A percentile compares a stretch with the other conserved stretches of the same genome.
phyloP scores from a whole-genome alignment of 164 flowering plant genomes.

The Saururus chinensis region DNA sequence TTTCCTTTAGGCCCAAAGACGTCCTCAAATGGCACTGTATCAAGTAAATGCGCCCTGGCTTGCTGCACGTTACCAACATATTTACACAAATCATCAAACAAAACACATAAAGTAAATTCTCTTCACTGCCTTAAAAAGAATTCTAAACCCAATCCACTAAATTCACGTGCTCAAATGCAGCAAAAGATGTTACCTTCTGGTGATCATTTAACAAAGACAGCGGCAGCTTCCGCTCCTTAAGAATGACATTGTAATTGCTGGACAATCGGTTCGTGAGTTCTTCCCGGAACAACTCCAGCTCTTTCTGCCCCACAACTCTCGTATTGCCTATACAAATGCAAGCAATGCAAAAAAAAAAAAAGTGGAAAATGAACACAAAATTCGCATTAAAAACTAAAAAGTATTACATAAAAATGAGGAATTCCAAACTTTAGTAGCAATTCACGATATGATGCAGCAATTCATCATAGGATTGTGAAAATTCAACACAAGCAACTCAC shows the following conservation, averaged over 20 bases:
- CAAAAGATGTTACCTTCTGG: conserved; percentile 46
- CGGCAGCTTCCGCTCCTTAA: conserved; percentile 82
- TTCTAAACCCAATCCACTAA: background rate
- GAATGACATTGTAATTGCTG: conserved; percentile 72
- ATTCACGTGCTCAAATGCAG: background rate
- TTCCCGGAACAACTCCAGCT: conserved; percentile 77
- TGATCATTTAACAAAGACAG: conserved; percentile 79
- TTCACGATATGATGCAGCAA: too few relatives aligned
- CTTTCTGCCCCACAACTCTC: conserved; percentile 71
- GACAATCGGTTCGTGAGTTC: conserved; percentile 66
- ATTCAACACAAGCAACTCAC: too few relatives aligned
- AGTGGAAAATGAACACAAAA: too few relatives aligned
- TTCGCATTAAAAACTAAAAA: too few relatives aligned
- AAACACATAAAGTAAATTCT: background rate
- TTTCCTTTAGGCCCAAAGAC: conserved; percentile 92
- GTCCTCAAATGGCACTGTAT: conserved; percentile 72
- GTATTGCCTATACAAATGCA: conserved; percentile 51
- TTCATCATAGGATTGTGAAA: too few relatives aligned
- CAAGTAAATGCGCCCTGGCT: conserved; percentile 83
- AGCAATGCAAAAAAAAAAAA: background rate
- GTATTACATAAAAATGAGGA: too few relatives aligned
- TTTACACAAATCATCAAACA: background rate
- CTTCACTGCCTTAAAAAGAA: background rate
- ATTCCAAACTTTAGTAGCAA: too few relatives aligned
- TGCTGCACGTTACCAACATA: conserved; percentile 34